Conservation (phyloP, 768 basidiomycete genomes). For the Termitomyces sp. region DNA sequence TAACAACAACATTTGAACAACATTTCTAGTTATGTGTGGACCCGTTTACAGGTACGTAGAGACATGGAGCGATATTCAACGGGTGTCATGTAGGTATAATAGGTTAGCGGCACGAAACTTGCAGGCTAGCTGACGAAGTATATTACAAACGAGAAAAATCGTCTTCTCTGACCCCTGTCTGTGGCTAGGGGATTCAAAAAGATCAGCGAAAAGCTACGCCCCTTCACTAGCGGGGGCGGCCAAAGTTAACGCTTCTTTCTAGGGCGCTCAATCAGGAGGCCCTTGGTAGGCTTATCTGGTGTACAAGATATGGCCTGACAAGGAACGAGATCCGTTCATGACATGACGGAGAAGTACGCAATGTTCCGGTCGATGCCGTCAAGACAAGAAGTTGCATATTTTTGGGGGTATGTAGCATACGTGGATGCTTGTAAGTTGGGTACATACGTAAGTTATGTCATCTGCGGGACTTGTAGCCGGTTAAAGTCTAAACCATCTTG, state of each 20-base stretch:
- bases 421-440: neutral
- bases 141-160: neutral
- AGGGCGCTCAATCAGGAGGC: conserved; percentile 7
- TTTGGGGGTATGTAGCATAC: neutral
- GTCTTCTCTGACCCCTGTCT: conserved; percentile 1
- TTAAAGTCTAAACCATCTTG: neutral
- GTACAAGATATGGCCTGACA: neutral
- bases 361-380: conserved; percentile 13
- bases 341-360: conserved; percentile 4
- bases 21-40: too few species aligned
- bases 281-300: conserved; percentile 1
- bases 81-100: conserved; percentile 1
- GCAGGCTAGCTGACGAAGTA: conserved; percentile 1
- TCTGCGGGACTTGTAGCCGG: neutral
- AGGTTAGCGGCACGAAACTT: neutral
- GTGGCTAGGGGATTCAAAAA: neutral
- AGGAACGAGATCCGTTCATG: conserved; percentile 9
- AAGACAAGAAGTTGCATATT: conserved; percentile 5
- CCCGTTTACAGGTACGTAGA: too few species aligned
- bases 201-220: neutral
- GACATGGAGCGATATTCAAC: neutral
- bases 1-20: too few species aligned
- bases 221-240: conserved; percentile 8
- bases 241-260: conserved; percentile 9
- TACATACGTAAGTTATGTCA: conserved; percentile 2